These are phyloP conservation scores for Telopea speciosissima DNA, from an alignment of 177 flowering plant genomes.

Conservation along the genomic window DNA sequence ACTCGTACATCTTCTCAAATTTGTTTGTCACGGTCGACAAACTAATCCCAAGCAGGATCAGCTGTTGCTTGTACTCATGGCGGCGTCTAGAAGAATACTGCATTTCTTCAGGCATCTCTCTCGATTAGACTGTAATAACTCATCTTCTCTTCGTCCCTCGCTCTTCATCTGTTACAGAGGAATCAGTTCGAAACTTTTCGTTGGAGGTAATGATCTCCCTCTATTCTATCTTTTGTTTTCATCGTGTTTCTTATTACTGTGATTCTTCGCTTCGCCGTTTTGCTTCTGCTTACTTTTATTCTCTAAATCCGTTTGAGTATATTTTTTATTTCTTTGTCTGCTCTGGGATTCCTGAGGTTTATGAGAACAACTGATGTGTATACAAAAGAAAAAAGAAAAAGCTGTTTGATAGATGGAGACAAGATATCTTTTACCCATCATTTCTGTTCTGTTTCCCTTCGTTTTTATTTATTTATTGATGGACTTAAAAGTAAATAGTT, in stretches of 20 bases:
- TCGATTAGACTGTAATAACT: conserved; percentile 6
- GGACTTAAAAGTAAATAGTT: too few relatives aligned
- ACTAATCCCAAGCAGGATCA: too few relatives aligned
- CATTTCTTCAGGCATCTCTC: conserved; percentile 1
- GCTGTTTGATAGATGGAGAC: too few relatives aligned
- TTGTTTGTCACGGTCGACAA: too few relatives aligned
- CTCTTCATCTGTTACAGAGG: conserved; percentile 44
- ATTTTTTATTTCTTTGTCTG: not conserved
- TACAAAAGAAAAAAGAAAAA: too few relatives aligned
- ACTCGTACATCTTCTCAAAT: too few relatives aligned
- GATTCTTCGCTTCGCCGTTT: not conserved
- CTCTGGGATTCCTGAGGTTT: not conserved
- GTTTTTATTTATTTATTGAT: too few relatives aligned
- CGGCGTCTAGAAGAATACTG: conserved; percentile 23
- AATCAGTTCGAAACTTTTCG: conserved; percentile 63
- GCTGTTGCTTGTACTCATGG: too few relatives aligned
- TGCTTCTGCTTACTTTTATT: too few relatives aligned
- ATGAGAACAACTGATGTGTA: too few relatives aligned
- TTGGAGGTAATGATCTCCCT: conserved; percentile 47
- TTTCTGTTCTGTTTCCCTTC: too few relatives aligned
- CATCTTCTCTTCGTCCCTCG: conserved; percentile 24
- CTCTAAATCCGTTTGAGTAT: not conserved
- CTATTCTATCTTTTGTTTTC: conserved; percentile 1
- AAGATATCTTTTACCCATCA: too few relatives aligned
- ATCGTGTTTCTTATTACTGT: not conserved